A percentile compares a stretch with the other conserved stretches of the same genome.
Evolutionary conservation across 345 rosid genomes (phyloP).

Genomic region (Reutealis trisperma): DNA sequence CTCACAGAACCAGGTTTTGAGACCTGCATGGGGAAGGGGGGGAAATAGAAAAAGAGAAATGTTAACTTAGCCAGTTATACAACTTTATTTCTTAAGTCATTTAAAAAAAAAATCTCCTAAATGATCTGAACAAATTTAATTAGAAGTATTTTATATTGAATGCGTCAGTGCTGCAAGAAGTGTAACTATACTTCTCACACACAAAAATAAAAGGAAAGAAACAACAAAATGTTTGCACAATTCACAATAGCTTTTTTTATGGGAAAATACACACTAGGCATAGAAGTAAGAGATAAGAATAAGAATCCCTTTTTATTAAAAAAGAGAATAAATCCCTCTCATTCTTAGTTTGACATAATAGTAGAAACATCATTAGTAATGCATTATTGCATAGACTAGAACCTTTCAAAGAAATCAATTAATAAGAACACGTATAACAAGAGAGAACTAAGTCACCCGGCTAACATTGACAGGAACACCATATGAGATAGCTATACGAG

Average conservation of each 20-base stretch:
- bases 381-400: not conserved
- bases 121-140: not conserved
- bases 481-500: not conserved
- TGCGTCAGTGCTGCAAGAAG: not conserved
- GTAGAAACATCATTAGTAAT: not conserved
- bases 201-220: not conserved
- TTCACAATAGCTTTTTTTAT: not conserved
- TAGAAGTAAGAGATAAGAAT: not conserved
- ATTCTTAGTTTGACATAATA: not conserved
- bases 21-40: conserved; percentile 41
- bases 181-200: not conserved
- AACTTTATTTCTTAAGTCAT: too few relatives aligned
- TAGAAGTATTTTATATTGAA: not conserved
- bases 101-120: too few relatives aligned
- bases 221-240: not conserved
- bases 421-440: not conserved
- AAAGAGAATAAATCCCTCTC: too few relatives aligned
- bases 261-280: not conserved
- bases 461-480: not conserved
- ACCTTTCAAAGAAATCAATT: too few relatives aligned
- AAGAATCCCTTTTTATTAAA: too few relatives aligned
- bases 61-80: not conserved
- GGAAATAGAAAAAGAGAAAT: not conserved
- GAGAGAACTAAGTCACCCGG: not conserved
- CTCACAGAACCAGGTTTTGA: conserved; percentile 77